Percentiles rank a stretch among this genome's conserved stretches.
phyloP scores from a whole-genome alignment of 148 eudicot genomes.

The Rhododendron mucronatum region DNA sequence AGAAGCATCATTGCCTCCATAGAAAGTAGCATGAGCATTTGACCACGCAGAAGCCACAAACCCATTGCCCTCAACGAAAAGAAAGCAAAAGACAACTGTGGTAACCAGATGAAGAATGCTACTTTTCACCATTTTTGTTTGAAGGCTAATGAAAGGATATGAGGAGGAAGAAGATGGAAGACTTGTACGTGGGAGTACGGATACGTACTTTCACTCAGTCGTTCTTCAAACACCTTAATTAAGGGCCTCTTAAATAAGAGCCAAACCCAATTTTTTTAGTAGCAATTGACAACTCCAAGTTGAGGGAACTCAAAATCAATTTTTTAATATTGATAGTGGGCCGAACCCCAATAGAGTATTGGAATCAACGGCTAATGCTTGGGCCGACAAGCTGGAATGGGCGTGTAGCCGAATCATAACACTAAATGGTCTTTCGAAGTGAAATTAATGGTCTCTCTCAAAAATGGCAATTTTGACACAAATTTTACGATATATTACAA shows the following conservation, averaged over 20 bases:
- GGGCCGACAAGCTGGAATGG: no score
- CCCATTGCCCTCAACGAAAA: conserved; percentile 30
- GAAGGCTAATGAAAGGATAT: background rate
- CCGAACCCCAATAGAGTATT: background rate
- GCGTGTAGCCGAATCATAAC: no score
- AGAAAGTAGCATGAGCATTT: conserved; percentile 69
- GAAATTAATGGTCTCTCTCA: no score
- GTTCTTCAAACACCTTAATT: background rate
- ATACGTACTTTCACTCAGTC: background rate
- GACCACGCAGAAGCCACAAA: conserved; percentile 54
- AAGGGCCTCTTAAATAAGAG: conserved; percentile 15
- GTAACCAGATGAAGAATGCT: conserved; percentile 7
- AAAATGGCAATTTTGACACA: no score
- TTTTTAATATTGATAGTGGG: background rate
- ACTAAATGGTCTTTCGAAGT: no score
- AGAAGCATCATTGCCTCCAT: conserved; percentile 74
- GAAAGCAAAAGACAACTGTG: conserved; percentile 16
- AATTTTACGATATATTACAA: no score
- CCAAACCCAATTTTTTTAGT: background rate
- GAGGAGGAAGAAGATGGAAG: background rate
- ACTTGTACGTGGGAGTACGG: background rate
- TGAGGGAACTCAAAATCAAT: conserved; percentile 18
- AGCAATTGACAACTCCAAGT: conserved; percentile 38
- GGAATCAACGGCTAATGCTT: no score
- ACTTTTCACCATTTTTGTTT: conserved; percentile 24